Percentiles rank a stretch among this genome's conserved stretches.
Evolutionary conservation across 306 rosid genomes (phyloP).

Genomic region (Myrica gale): DNA sequence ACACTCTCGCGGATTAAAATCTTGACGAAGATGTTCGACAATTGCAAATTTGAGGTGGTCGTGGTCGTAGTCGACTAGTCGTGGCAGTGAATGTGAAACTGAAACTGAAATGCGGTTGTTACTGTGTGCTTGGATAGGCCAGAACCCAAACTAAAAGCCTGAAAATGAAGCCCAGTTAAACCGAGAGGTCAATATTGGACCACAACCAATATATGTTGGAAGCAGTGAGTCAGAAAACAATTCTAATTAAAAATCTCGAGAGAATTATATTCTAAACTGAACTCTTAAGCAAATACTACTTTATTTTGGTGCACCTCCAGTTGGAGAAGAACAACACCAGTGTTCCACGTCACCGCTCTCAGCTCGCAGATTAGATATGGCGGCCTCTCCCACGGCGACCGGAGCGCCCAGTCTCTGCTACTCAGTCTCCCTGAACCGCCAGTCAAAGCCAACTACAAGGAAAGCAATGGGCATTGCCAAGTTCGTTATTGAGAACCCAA

Average conservation of each 20-base stretch:
- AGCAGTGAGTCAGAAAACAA: too few species aligned
- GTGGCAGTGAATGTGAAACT: not conserved
- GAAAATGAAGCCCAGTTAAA: too few species aligned
- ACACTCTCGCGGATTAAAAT: not conserved
- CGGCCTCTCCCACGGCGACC: constrained; percentile 22
- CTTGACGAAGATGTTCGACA: not conserved
- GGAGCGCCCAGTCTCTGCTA: constrained; percentile 28
- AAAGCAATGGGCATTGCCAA: constrained; percentile 16
- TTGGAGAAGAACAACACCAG: too few species aligned
- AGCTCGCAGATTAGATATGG: constrained; percentile 20
- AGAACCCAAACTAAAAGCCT: too few species aligned
- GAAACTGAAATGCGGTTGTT: not conserved
- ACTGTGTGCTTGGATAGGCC: not conserved
- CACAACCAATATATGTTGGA: too few species aligned
- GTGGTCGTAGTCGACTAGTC: not conserved
- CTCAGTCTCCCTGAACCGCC: constrained; percentile 17
- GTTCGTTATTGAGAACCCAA: constrained; percentile 22
- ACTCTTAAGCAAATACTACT: too few species aligned
- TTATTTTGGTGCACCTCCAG: too few species aligned
- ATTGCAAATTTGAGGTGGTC: not conserved
- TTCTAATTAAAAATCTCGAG: too few species aligned
- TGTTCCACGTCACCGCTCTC: not conserved
- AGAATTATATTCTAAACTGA: too few species aligned
- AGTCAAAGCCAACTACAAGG: constrained; percentile 11
- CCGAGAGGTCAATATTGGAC: too few species aligned